Evolutionary conservation across 192 early-diverging fungal genomes (phyloP).

Genomic region (Coemansia sp.): DNA sequence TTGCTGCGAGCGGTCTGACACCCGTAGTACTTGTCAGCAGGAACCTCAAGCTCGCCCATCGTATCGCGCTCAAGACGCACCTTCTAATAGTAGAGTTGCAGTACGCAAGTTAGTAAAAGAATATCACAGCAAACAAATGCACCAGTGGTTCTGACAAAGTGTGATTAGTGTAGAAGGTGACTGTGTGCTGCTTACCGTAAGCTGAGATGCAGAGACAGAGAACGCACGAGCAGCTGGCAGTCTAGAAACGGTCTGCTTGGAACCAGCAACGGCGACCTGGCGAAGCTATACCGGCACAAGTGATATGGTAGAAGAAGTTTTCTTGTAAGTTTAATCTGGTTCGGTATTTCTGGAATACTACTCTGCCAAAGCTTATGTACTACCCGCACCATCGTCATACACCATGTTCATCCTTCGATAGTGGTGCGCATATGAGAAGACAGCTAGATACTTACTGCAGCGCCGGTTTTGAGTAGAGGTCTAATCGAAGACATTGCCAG

Average conservation of each 20-base stretch:
- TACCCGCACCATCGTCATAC: too few relatives aligned
- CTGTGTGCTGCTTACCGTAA: slow-evolving; percentile 38
- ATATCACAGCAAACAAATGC: neutral
- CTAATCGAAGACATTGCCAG: slow-evolving; percentile 29
- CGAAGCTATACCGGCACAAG: slow-evolving; percentile 31
- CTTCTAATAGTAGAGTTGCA: slow-evolving; percentile 17
- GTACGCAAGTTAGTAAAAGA: neutral
- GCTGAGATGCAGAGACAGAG: slow-evolving; percentile 34
- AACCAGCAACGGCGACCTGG: slow-evolving; percentile 32
- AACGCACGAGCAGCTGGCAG: slow-evolving; percentile 39
- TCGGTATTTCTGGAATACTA: too few relatives aligned
- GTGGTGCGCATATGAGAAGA: neutral
- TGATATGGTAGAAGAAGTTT: neutral
- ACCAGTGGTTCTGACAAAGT: neutral
- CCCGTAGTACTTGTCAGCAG: slow-evolving; percentile 95
- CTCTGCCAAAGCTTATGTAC: too few relatives aligned
- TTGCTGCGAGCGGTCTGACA: slow-evolving; percentile 95
- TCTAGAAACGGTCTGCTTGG: slow-evolving; percentile 20
- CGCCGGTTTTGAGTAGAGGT: slow-evolving; percentile 44
- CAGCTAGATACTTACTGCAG: slow-evolving; percentile 42
- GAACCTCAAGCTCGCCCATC: slow-evolving; percentile 94
- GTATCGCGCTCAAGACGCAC: slow-evolving; percentile 78
- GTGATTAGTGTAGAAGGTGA: slow-evolving; percentile 7
- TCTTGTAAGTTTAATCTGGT: too few relatives aligned
- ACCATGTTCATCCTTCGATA: too few relatives aligned